Percentiles rank a stretch among this genome's conserved stretches.
Conservation (phyloP, 2,329 filamentous ascomycete species). For the Dactylellina leptospora region DNA sequence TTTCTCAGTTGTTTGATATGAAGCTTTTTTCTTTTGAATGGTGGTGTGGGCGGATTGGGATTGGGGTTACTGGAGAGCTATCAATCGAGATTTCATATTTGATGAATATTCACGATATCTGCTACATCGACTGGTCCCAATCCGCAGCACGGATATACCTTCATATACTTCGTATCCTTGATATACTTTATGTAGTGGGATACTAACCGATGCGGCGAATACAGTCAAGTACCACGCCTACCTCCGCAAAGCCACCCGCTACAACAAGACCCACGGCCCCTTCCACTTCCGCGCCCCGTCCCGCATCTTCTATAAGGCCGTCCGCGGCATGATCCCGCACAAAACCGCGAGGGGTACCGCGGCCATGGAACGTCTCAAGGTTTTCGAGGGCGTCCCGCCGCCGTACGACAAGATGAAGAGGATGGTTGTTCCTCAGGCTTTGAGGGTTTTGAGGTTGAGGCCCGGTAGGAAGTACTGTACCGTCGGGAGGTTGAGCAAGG, state of each 20-base stretch:
- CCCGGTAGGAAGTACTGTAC: slow-evolving; percentile 99
- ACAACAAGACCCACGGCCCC: slow-evolving; percentile 98
- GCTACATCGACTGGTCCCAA: too few relatives aligned
- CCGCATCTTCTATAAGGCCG: slow-evolving; percentile 99
- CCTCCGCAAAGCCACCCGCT: slow-evolving; percentile 99
- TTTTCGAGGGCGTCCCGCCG: slow-evolving; percentile 98
- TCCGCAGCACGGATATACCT: too few relatives aligned
- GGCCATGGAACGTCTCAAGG: slow-evolving; percentile 97
- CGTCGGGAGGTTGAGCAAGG: slow-evolving; percentile 94
- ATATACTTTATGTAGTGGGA: too few relatives aligned
- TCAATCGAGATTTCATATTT: background rate
- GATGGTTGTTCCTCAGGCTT: slow-evolving; percentile 97
- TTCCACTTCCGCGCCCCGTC: slow-evolving; percentile 99
- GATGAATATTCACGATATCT: too few relatives aligned
- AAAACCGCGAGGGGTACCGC: slow-evolving; percentile 98
- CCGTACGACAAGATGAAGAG: slow-evolving; percentile 99
- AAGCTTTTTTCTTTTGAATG: background rate
- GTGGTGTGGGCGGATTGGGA: background rate
- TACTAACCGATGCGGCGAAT: background rate
- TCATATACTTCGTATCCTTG: too few relatives aligned
- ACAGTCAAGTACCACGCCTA: slow-evolving; percentile 99
- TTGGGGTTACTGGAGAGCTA: background rate
- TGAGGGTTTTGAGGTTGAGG: slow-evolving; percentile 95
- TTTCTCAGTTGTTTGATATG: slow-evolving; percentile 7
- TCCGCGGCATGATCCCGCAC: slow-evolving; percentile 99